Base-by-base conservation (phyloP, 352 stramenopile genomes). In the Phytophthora ramorum region DNA sequence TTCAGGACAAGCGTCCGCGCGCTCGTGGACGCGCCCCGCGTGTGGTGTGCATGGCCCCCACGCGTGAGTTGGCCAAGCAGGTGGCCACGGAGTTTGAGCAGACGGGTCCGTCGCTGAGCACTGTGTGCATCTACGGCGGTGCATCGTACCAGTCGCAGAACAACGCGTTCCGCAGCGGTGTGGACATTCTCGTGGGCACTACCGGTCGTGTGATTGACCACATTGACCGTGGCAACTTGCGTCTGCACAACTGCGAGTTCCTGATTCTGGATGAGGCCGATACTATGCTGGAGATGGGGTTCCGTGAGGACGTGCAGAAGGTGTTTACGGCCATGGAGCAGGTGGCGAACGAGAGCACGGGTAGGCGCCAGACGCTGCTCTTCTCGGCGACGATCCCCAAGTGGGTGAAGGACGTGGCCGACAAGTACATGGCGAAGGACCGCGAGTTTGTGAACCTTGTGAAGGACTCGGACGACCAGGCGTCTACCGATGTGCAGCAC, bases 21-120 rank as follows among this genome's bases (percentile, higher is more conserved):
- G 63, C 82, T 24, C 79, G 81, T 51, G 87, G 88, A 38, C 82
- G 89, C 20, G 79, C 79, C 14, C 95, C 97, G 16, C 89, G 87
- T 40, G 98, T 99, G 63, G 85, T 99, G 40, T 96, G 98, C 51
- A 94, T 99, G 74, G 97, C 97, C 47, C 98, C 98, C 3, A 99
- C 98, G 16, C 88, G 98, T 66, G 98, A 99, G 73, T 80, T 99
- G 47, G 98, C 98, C 28, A 97, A 97, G 61, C 98, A 99, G 82
- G 97, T 99, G 41, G 89, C 93, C 4, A 66, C 73, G 7, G 93
- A 98, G 63, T 97, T 98, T 48, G 90, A 98, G 67, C 44, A 68
- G 12, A 91, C 87, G 8, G 90, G 58, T 0, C 88, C 90, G 14
- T 87, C 81, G 40, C 81, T 98, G 43, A 81, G 68, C 34, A 97